Base-by-base conservation (phyloP, 2,329 filamentous ascomycete genomes). In the Nemania abortiva region DNA sequence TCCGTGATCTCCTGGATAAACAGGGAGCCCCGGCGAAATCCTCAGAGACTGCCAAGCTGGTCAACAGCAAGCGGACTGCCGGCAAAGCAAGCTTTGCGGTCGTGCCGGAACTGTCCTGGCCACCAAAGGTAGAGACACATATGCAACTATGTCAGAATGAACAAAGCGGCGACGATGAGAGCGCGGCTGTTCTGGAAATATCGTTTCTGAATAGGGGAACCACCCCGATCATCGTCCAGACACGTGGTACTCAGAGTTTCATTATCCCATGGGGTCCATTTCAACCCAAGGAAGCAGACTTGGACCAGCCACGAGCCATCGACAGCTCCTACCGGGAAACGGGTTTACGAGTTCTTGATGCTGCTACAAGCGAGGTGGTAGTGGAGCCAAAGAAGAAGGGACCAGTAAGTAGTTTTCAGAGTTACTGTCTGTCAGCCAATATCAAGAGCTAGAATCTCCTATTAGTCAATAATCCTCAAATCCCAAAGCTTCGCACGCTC, bases 71-170 rank as follows among this genome's bases (percentile, higher is more conserved):
- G 53, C 20, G 27, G 6, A 49, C 54, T 37, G 59, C 47, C 31
- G 68, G 68, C 1, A 64, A 53, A 62, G 63, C 63, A 39, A 67
- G 54, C 22, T 70, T 70, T 45, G 45, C 29, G 50, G 64, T 70
- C 18, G 68, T 67, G 37, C 22, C 49, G 22, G n/a, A 24, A 61
- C 37, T 69, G 7, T 34, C 55, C 6, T 60, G 18, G 18, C 66
- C 66, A 31, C 62, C 66, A 18, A 63, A 62, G 50, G 42, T 56
- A 29, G 54, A 65, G 20, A 65, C 56, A 24, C 37, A 63, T 20
- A 68, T 68, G 66, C 45, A 55, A 56, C 31, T 63, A 22, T 37
- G 22, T 20, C 37, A 13, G 34, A n/a, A n/a, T n/a, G n/a, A n/a
- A n/a, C n/a, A n/a, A n/a, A n/a, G n/a, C n/a, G n/a, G n/a, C n/a